Base-by-base conservation (phyloP, 108 stramenopile species). In the Skeletonema costatum region DNA sequence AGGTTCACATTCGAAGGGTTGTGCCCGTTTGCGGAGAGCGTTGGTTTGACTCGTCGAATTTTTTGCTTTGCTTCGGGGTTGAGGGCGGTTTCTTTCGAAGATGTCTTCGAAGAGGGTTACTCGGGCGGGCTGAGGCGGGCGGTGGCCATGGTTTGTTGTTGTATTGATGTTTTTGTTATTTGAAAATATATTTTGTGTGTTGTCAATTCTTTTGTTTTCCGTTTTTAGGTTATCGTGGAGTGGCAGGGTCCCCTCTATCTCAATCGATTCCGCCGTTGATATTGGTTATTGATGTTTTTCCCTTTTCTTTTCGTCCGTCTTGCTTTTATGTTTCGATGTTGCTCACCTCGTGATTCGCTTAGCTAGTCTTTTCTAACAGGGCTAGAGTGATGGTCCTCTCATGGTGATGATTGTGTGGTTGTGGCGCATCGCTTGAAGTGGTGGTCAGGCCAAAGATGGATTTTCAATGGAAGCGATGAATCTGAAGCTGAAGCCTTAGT, bases 101-200 rank as follows among this genome's bases (percentile, higher is more conserved):
- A 98, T 97, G 83, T 99, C 98, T 83, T 99, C 97, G 76, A 99
- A 99, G 30, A 99, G 86, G 9, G 94, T 96, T n/a, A 95, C 92
- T 71, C 86, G 90, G 63, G 87, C 70, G n/a, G 17, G 90, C 86
- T 21, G 53, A 56, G 53, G 53, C 53, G n/a, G 19, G 53, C 53
- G 10, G 86, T 75, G 51, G 89, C 88, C 87, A 90, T 90, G 29
- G n/a, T n/a, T n/a, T n/a, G 17, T 72, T 19, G 3, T 48, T 21
- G n/a, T 42, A 5, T 66, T 66, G 25, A 25, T 13, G 8, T 66
- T 56, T 56, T n/a, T n/a, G 53, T 50, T 16, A 16, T 41, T 4
- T 41, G 39, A 11, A 11, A 42, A 12, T 2, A 16, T 44, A 9
- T 16, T 16, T 16, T n/a, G n/a, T n/a, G 53, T 56, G 19, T 41